These are phyloP conservation scores for Papilionanthe hybrid DNA, from an alignment of 116 monocot species.

Conservation along the genomic window DNA sequence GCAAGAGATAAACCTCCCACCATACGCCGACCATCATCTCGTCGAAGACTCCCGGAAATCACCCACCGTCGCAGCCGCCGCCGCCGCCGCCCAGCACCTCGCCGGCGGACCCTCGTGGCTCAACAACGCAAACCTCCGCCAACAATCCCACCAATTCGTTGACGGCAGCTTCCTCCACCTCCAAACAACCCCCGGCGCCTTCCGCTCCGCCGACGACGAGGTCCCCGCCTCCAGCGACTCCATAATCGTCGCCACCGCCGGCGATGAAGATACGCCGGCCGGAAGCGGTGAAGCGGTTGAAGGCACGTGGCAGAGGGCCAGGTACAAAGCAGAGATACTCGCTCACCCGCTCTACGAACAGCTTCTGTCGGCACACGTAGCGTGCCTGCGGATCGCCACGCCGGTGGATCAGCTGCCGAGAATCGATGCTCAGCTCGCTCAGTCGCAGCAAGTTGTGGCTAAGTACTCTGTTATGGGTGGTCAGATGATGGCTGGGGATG, in stretches of 20 bases:
- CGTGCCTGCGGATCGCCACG: conserved; percentile 74
- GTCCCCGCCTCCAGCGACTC: conserved; percentile 30
- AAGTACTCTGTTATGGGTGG: conserved; percentile 62
- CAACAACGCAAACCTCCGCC: conserved; percentile 53
- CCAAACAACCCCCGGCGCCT: conserved; percentile 51
- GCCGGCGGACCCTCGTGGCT: conserved; percentile 51
- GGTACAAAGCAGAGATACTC: conserved; percentile 76
- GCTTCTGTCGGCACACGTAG: conserved; percentile 82
- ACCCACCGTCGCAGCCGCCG: not conserved
- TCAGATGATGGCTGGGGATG: conserved; percentile 35
- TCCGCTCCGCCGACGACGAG: conserved; percentile 35
- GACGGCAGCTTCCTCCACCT: conserved; percentile 93
- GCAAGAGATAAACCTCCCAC: conserved; percentile 39
- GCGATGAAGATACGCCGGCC: conserved; percentile 12
- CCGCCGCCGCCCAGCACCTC: not conserved
- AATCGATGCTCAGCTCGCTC: conserved; percentile 81
- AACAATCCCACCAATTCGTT: conserved; percentile 27
- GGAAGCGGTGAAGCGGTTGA: conserved; percentile 13
- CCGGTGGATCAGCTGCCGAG: conserved; percentile 89
- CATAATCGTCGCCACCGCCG: conserved; percentile 26
- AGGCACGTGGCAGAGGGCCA: conserved; percentile 61
- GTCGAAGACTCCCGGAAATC: conserved; percentile 11
- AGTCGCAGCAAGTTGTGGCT: conserved; percentile 65
- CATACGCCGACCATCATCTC: conserved; percentile 31
- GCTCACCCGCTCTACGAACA: conserved; percentile 87